phyloP scores from a whole-genome alignment of 257 asterid genomes.

The Nicotiana otophora region DNA sequence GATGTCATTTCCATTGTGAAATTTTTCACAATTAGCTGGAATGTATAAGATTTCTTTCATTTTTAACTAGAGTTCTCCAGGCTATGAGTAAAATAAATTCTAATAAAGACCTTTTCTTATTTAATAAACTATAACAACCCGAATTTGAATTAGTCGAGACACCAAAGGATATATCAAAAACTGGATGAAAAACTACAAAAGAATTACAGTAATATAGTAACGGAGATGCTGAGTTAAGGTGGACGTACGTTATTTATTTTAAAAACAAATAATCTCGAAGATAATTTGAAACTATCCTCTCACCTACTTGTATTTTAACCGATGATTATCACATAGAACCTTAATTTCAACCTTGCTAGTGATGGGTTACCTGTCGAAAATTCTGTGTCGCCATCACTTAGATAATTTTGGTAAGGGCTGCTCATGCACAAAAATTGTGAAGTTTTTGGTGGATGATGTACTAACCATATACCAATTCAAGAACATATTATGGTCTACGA shows the following conservation, averaged over 20 bases:
- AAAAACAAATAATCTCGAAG: neutral
- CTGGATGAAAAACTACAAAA: no score
- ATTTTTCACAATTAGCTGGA: neutral
- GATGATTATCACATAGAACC: neutral
- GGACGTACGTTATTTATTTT: no score
- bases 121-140: no score
- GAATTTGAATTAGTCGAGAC: no score
- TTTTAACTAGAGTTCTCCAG: no score
- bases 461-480: no score
- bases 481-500: no score
- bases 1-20: neutral
- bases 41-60: no score
- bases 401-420: neutral
- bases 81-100: no score
- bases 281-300: neutral
- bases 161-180: no score
- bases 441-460: no score
- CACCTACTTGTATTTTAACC: neutral
- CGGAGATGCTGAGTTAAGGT: neutral
- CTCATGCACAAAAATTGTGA: neutral
- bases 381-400: neutral
- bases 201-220: neutral
- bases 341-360: neutral
- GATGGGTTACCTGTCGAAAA: neutral
- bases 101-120: no score